phyloP scores from a whole-genome alignment of 768 basidiomycete species.

The Dentipellis fragilis region DNA sequence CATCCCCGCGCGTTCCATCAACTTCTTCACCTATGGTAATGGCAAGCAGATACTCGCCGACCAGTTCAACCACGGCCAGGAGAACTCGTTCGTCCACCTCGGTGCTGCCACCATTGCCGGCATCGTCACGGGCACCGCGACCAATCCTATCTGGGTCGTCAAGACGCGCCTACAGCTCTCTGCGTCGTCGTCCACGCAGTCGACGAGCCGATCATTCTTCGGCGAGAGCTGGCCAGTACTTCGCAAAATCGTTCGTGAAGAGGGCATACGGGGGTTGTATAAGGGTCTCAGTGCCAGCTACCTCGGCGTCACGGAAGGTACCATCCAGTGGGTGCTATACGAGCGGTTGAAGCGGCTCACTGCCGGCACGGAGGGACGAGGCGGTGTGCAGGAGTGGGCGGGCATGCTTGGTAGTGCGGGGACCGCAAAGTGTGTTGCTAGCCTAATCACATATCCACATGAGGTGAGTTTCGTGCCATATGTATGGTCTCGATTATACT shows the following conservation, averaged over 20 bases:
- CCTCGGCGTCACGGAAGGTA: conserved; percentile 90
- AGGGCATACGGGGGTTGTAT: conserved; percentile 86
- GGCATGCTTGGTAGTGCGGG: conserved; percentile 88
- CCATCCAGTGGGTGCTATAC: conserved; percentile 96
- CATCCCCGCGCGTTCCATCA: conserved; percentile 91
- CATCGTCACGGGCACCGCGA: conserved; percentile 76
- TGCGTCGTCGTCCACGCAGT: conserved; percentile 12
- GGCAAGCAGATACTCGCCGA: conserved; percentile 88
- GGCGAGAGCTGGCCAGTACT: conserved; percentile 56
- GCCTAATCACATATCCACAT: conserved; percentile 94
- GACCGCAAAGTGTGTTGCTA: conserved; percentile 88
- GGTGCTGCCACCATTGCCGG: conserved; percentile 80
- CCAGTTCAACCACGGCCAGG: conserved; percentile 65
- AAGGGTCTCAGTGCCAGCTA: conserved; percentile 93
- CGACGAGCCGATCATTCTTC: conserved; percentile 21
- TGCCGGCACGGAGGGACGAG: conserved; percentile 39
- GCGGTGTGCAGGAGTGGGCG: conserved; percentile 56
- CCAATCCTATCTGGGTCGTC: conserved; percentile 99
- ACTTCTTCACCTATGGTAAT: conserved; percentile 97
- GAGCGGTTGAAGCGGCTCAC: conserved; percentile 79
- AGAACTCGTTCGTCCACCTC: conserved; percentile 83
- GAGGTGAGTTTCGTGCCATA: conserved; percentile 48
- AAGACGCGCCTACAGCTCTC: conserved; percentile 89
- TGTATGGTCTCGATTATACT: neutral
- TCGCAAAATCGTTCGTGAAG: conserved; percentile 63